Percentiles rank a stretch among this genome's conserved stretches.
phyloP scores from a whole-genome alignment of 148 eudicot species.

The Chenopodium quinoa region DNA sequence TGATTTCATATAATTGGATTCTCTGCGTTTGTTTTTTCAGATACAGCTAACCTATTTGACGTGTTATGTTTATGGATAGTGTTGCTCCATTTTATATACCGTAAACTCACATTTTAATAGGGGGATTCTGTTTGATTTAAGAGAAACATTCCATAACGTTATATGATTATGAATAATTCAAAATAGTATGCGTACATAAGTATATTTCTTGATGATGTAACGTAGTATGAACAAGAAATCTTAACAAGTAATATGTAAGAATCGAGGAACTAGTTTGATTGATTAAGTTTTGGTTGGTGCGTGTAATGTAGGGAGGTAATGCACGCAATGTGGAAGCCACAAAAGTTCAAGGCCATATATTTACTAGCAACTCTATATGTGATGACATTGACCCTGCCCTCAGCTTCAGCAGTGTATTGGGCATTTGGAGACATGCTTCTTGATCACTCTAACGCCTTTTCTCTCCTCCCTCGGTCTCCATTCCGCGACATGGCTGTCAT shows the following conservation, averaged over 20 bases:
- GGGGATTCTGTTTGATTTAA: too few relatives aligned
- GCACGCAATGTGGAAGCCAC: conserved; percentile 99
- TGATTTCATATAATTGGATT: not conserved
- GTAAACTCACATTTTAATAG: too few relatives aligned
- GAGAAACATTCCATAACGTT: too few relatives aligned
- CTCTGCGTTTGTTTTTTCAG: too few relatives aligned
- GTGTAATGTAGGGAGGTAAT: conserved; percentile 62
- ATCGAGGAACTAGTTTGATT: not conserved
- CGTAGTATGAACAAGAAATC: not conserved
- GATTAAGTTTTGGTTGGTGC: not conserved
- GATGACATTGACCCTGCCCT: conserved; percentile 76
- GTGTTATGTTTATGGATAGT: too few relatives aligned
- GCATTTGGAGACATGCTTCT: conserved; percentile 86
- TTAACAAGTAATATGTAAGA: not conserved
- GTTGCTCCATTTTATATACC: too few relatives aligned
- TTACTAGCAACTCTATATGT: conserved; percentile 72
- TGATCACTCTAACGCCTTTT: conserved; percentile 85
- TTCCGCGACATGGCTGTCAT: conserved; percentile 88
- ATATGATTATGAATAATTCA: too few relatives aligned
- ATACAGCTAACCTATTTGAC: too few relatives aligned
- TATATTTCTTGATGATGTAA: too few relatives aligned
- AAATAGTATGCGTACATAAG: too few relatives aligned
- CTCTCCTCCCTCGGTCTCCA: conserved; percentile 75
- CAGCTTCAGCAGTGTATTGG: conserved; percentile 89
- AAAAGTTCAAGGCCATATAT: conserved; percentile 87